phyloP scores from a whole-genome alignment of 495 filamentous ascomycete genomes.

The Hyaloscypha hepaticicola region DNA sequence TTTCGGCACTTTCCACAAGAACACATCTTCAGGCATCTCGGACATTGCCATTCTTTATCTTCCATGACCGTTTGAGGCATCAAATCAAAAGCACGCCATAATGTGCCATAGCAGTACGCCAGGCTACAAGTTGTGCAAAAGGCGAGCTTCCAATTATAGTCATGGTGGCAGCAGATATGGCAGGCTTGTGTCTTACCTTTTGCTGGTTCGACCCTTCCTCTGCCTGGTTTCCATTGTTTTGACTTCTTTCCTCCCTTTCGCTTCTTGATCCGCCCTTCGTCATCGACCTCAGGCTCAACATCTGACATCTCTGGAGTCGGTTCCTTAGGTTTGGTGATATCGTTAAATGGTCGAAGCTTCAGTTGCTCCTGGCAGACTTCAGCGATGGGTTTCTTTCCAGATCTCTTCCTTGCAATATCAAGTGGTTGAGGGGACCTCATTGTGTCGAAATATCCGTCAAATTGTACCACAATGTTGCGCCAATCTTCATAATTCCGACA shows the following conservation, averaged over 20 bases:
- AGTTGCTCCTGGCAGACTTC: slow-evolving; percentile 90
- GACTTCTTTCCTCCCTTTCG: slow-evolving; percentile 37
- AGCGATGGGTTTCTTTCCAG: slow-evolving; percentile 73
- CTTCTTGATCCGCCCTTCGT: slow-evolving; percentile 48
- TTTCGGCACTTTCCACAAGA: slow-evolving; percentile 76
- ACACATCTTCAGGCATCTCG: slow-evolving; percentile 79
- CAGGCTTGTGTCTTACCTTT: slow-evolving; percentile 47
- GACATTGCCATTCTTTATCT: slow-evolving; percentile 78
- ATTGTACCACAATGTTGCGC: slow-evolving; percentile 69
- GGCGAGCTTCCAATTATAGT: slow-evolving; percentile 77
- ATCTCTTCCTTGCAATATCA: slow-evolving; percentile 57
- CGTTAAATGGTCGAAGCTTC: slow-evolving; percentile 55
- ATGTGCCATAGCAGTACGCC: slow-evolving; percentile 81
- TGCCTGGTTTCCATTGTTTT: slow-evolving; percentile 1
- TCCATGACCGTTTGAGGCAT: slow-evolving; percentile 79
- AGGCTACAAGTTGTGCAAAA: slow-evolving; percentile 71
- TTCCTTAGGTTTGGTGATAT: slow-evolving; percentile 44
- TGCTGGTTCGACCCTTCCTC: slow-evolving; percentile 4
- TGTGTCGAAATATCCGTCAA: slow-evolving; percentile 58
- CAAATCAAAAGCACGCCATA: slow-evolving; percentile 87
- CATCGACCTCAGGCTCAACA: slow-evolving; percentile 47
- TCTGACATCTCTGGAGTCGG: slow-evolving; percentile 32
- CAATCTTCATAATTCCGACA: slow-evolving; percentile 75
- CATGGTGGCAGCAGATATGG: slow-evolving; percentile 76
- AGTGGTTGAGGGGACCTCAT: slow-evolving; percentile 59